Evolutionary conservation across 2,329 filamentous ascomycete species (phyloP).

Genomic region (Penicillium thymicola): DNA sequence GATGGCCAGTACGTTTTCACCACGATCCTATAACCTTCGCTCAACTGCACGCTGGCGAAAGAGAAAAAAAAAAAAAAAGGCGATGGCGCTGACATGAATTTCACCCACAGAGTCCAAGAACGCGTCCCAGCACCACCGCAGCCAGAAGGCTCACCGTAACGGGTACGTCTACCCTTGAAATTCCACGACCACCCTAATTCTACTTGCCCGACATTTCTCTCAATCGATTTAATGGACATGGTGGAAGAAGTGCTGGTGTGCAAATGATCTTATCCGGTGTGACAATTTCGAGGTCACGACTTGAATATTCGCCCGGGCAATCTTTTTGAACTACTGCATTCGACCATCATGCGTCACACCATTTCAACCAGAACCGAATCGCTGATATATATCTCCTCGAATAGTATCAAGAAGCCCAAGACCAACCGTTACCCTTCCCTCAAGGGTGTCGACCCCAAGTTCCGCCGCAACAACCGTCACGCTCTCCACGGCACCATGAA

Average conservation of each 20-base stretch:
- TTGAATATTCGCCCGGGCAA: conserved; percentile 3
- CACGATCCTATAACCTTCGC: conserved; percentile 1
- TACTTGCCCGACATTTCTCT: not conserved
- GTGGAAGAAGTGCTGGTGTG: not conserved
- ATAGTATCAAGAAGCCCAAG: conserved; percentile 99
- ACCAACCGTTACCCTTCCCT: conserved; percentile 98
- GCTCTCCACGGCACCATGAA: conserved; percentile 98
- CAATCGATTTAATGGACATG: not conserved
- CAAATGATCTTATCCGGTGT: not conserved
- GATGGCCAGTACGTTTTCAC: conserved; percentile 45
- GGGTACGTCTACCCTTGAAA: conserved; percentile 63
- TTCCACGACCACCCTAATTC: conserved; percentile 3
- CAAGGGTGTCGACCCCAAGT: conserved; percentile 99
- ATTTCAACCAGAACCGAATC: conserved; percentile 5
- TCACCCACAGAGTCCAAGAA: conserved; percentile 87
- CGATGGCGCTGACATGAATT: conserved; percentile 28
- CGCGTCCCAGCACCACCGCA: conserved; percentile 98
- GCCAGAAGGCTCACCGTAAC: conserved; percentile 98
- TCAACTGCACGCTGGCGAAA: not conserved
- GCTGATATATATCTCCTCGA: conserved; percentile 26
- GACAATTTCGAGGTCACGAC: not conserved
- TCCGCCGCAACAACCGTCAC: conserved; percentile 99
- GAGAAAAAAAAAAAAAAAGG: conserved; percentile 6
- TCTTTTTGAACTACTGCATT: conserved; percentile 1
- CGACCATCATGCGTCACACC: not conserved